Percentiles rank a stretch among this genome's conserved stretches.
phyloP scores from a whole-genome alignment of 1,139 yeast genomes.

The Yamadazyma sp. region DNA sequence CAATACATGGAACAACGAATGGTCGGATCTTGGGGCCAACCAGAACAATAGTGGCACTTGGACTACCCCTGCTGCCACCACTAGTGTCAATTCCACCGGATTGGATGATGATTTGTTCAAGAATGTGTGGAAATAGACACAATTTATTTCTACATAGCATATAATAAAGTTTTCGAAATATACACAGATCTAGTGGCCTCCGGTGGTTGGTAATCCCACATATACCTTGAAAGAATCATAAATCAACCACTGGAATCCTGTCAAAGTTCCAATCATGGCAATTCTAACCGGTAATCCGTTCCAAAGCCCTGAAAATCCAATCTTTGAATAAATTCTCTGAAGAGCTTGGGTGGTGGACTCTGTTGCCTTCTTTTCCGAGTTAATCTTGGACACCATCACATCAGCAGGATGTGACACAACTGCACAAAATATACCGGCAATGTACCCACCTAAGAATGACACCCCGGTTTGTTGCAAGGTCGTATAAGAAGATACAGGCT shows the following conservation, averaged over 20 bases:
- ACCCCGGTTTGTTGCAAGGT: slow-evolving; percentile 82
- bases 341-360: slow-evolving; percentile 71
- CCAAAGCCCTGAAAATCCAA: slow-evolving; percentile 92
- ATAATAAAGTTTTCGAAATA: too few relatives aligned
- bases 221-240: slow-evolving; percentile 92
- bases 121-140: slow-evolving; percentile 59
- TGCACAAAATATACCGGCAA: slow-evolving; percentile 96
- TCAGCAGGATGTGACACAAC: slow-evolving; percentile 95
- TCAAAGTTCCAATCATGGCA: slow-evolving; percentile 93
- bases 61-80: slow-evolving; percentile 1
- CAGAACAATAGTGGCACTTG: background rate
- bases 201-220: slow-evolving; percentile 90
- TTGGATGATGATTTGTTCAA: slow-evolving; percentile 49
- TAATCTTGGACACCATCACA: slow-evolving; percentile 92
- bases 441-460: slow-evolving; percentile 89
- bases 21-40: slow-evolving; percentile 24
- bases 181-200: slow-evolving; percentile 61
- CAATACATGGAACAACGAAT: slow-evolving; percentile 35
- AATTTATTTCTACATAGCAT: slow-evolving; percentile 2
- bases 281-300: slow-evolving; percentile 93
- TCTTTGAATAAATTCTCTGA: slow-evolving; percentile 68
- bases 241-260: slow-evolving; percentile 95
- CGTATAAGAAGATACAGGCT: slow-evolving; percentile 39
- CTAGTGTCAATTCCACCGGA: slow-evolving; percentile 7
- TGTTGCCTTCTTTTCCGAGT: slow-evolving; percentile 65